Conservation (phyloP, 2,329 filamentous ascomycete genomes). For the Trichoderma pleuroti region DNA sequence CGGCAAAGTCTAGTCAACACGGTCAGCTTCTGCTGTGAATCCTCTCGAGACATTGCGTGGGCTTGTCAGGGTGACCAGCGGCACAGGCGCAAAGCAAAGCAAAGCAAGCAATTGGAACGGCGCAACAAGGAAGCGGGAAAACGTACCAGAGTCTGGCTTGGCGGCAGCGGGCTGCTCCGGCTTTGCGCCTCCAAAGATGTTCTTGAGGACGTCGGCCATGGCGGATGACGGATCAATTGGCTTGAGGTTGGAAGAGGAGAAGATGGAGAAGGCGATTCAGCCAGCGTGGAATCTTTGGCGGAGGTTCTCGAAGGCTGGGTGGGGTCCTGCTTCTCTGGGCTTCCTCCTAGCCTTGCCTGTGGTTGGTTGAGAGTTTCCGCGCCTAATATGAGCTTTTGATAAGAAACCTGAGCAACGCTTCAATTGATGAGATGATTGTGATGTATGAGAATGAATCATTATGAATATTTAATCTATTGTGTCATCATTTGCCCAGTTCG, state of each 20-base stretch:
- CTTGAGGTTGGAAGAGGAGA: slow-evolving; percentile 20
- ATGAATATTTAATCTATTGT: background rate
- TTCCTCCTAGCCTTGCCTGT: background rate
- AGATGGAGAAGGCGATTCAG: slow-evolving; percentile 16
- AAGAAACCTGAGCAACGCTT: background rate
- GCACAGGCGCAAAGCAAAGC: background rate
- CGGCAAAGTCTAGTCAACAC: slow-evolving; percentile 71
- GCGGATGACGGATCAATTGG: slow-evolving; percentile 29
- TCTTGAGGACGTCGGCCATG: slow-evolving; percentile 63
- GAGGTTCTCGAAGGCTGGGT: slow-evolving; percentile 20
- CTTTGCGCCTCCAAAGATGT: slow-evolving; percentile 66
- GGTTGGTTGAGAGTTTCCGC: background rate
- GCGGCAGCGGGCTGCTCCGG: slow-evolving; percentile 41
- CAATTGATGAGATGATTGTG: background rate
- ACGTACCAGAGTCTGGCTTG: slow-evolving; percentile 62
- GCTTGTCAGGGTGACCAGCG: background rate
- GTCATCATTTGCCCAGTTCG: background rate
- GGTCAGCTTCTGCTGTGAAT: background rate
- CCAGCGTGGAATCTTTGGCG: slow-evolving; percentile 21
- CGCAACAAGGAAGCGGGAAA: slow-evolving; percentile 24
- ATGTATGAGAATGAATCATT: background rate
- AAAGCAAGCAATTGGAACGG: background rate
- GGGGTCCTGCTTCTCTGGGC: slow-evolving; percentile 9
- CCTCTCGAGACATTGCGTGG: background rate
- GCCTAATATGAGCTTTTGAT: background rate